phyloP scores from a whole-genome alignment of 495 filamentous ascomycete species.

The Penicillium crystallinum region DNA sequence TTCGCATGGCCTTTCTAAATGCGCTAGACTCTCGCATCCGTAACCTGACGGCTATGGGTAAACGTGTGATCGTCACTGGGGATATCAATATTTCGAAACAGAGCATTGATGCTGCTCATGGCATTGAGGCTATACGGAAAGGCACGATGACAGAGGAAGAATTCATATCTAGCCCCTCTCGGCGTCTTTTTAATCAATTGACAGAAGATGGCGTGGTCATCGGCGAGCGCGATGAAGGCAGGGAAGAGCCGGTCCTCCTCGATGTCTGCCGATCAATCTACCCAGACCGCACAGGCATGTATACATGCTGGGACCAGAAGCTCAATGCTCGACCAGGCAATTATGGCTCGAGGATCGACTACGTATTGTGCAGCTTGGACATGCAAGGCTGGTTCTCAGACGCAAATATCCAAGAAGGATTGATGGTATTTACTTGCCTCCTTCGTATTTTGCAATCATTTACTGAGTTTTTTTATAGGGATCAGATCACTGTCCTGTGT shows the following conservation, averaged over 20 bases:
- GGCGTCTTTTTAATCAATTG: conserved; percentile 80
- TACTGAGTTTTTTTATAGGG: conserved; percentile 46
- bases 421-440: conserved; percentile 52
- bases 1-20: conserved; percentile 73
- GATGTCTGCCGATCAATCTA: conserved; percentile 86
- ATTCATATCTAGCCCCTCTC: conserved; percentile 67
- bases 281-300: conserved; percentile 78
- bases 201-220: conserved; percentile 65
- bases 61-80: conserved; percentile 76
- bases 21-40: conserved; percentile 77
- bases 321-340: conserved; percentile 88
- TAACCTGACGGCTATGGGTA: conserved; percentile 75
- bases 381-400: conserved; percentile 82
- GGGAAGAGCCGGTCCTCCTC: conserved; percentile 71
- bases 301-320: conserved; percentile 88
- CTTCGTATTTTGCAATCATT: background rate
- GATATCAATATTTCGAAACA: conserved; percentile 84
- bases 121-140: conserved; percentile 65
- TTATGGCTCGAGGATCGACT: conserved; percentile 87
- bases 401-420: conserved; percentile 91
- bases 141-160: conserved; percentile 58
- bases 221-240: conserved; percentile 63
- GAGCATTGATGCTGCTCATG: conserved; percentile 67
- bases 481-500: conserved; percentile 96
- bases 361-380: conserved; percentile 73